Evolutionary conservation across 1,139 yeast species (phyloP).

Genomic region (Lodderomyces pseudojiufengensis): DNA sequence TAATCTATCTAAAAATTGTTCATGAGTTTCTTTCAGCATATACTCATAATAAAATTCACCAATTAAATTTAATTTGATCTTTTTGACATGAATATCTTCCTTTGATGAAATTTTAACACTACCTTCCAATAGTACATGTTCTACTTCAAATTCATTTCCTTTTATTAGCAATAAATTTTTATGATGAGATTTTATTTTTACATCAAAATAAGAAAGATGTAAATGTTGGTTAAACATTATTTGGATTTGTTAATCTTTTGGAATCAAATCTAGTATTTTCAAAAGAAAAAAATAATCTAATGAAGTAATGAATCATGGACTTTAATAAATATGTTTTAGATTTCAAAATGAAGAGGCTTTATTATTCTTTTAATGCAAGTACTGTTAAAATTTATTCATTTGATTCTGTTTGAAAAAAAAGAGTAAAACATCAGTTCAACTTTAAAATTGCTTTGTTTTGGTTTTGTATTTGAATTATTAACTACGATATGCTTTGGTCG

Average conservation of each 20-base stretch:
- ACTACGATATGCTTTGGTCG: too few relatives aligned
- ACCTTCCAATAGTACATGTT: slow-evolving; percentile 52
- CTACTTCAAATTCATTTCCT: slow-evolving; percentile 59
- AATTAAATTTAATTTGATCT: slow-evolving; percentile 41
- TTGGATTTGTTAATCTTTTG: background rate
- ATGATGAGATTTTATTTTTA: slow-evolving; percentile 45
- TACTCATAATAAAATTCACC: slow-evolving; percentile 59
- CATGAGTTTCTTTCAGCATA: slow-evolving; percentile 38
- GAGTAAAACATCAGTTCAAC: too few relatives aligned
- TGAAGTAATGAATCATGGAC: too few relatives aligned
- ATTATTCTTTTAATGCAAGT: too few relatives aligned
- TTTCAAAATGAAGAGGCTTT: too few relatives aligned
- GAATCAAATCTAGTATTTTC: too few relatives aligned
- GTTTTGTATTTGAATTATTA: too few relatives aligned
- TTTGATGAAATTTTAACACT: slow-evolving; percentile 53
- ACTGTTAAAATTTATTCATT: too few relatives aligned
- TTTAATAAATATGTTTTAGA: too few relatives aligned
- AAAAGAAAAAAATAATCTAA: too few relatives aligned
- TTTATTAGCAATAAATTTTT: slow-evolving; percentile 51
- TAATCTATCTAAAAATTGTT: slow-evolving; percentile 47
- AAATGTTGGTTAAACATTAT: slow-evolving; percentile 24
- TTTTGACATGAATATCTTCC: slow-evolving; percentile 47
- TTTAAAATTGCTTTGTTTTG: too few relatives aligned
- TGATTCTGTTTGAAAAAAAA: too few relatives aligned
- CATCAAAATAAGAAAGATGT: slow-evolving; percentile 30